Evolutionary conservation across 2,329 filamentous ascomycete genomes (phyloP).

Genomic region (Ceratocystiopsis sp.): DNA sequence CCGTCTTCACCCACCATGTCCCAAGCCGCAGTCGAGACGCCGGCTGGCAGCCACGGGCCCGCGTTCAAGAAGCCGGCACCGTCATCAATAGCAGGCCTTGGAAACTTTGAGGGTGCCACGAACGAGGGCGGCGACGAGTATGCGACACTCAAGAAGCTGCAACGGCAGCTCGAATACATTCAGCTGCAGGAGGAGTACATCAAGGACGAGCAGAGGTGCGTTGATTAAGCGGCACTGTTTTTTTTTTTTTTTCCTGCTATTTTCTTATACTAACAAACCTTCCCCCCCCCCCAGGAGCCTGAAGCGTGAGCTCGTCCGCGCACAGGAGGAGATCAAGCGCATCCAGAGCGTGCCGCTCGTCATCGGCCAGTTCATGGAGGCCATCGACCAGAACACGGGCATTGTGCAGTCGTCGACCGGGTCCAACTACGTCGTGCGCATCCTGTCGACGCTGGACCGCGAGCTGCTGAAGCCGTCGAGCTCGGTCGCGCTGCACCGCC

Average conservation of each 20-base stretch:
- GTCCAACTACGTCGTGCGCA: conserved; percentile 96
- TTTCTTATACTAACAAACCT: not conserved
- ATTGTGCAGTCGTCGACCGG: conserved; percentile 98
- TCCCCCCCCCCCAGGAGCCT: conserved; percentile 46
- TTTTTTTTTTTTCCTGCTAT: not conserved
- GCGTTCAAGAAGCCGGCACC: conserved; percentile 68
- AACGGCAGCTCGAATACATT: conserved; percentile 95
- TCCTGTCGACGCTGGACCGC: conserved; percentile 93
- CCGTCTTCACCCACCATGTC: conserved; percentile 40
- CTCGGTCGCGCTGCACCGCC: conserved; percentile 90
- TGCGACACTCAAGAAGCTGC: conserved; percentile 86
- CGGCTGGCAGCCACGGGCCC: conserved; percentile 47
- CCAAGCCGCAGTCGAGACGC: conserved; percentile 72
- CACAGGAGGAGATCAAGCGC: conserved; percentile 98
- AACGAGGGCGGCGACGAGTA: conserved; percentile 84
- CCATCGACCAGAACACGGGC: conserved; percentile 97
- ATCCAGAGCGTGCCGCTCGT: conserved; percentile 97
- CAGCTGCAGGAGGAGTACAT: conserved; percentile 99
- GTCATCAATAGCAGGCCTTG: conserved; percentile 74
- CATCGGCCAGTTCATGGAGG: conserved; percentile 99
- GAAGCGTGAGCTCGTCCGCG: conserved; percentile 90
- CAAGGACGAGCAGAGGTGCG: conserved; percentile 93
- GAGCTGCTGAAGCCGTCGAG: conserved; percentile 96
- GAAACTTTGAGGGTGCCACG: conserved; percentile 70
- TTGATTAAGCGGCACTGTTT: not conserved